Conservation (phyloP, 2,329 filamentous ascomycete species). For the Fusarium robinianum region DNA sequence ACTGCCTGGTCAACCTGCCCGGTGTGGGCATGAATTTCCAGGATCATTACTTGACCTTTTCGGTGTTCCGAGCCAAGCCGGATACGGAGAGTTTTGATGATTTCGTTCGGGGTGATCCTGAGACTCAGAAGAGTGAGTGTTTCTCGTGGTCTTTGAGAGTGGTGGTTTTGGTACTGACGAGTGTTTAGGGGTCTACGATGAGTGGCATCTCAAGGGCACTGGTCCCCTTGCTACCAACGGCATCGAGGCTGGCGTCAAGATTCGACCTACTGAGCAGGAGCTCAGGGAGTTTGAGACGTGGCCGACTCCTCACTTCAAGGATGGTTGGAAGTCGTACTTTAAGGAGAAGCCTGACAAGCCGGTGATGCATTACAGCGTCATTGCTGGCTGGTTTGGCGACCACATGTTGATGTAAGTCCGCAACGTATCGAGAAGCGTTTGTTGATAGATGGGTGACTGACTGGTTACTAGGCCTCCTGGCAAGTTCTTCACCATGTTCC, state of each 20-base stretch:
- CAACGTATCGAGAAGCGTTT: accelerated
- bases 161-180: background rate
- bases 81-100: constrained; percentile 80
- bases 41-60: constrained; percentile 75
- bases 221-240: constrained; percentile 78
- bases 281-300: constrained; percentile 70
- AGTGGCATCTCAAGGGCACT: constrained; percentile 80
- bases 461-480: constrained; percentile 65
- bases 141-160: background rate
- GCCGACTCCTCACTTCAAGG: constrained; percentile 74
- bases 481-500: constrained; percentile 85
- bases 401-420: constrained; percentile 59
- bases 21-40: constrained; percentile 79
- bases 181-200: constrained; percentile 65
- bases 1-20: constrained; percentile 71
- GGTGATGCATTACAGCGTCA: constrained; percentile 83
- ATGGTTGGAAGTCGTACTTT: constrained; percentile 81
- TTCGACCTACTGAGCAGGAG: constrained; percentile 71
- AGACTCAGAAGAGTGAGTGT: constrained; percentile 65
- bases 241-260: constrained; percentile 80
- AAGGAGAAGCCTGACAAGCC: constrained; percentile 85
- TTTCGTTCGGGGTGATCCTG: constrained; percentile 74
- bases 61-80: constrained; percentile 72
- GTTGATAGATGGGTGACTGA: too few relatives aligned
- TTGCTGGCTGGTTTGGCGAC: constrained; percentile 68